Percentiles rank a stretch among this genome's conserved stretches.
phyloP scores from a whole-genome alignment of 495 filamentous ascomycete genomes.

The Penicillium pulvis region DNA sequence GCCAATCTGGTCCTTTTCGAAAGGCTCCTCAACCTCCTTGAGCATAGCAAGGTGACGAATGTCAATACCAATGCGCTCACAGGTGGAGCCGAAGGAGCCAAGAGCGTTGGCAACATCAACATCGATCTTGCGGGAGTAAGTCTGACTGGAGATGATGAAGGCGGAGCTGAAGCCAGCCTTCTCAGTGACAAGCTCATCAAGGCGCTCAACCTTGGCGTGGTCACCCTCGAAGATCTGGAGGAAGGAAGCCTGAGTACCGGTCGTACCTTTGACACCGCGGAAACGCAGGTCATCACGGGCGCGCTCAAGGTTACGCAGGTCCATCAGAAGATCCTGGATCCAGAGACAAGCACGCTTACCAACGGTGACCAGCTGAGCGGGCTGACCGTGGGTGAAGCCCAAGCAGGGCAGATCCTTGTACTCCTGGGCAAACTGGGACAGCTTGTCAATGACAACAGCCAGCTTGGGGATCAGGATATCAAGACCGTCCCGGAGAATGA shows the following conservation, averaged over 20 bases:
- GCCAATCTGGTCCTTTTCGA: constrained; percentile 67
- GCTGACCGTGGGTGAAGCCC: constrained; percentile 86
- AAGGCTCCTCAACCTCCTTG: constrained; percentile 92
- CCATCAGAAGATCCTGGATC: constrained; percentile 87
- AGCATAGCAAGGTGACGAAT: constrained; percentile 77
- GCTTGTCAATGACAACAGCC: constrained; percentile 80
- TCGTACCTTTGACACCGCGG: constrained; percentile 81
- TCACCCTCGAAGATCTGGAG: constrained; percentile 81
- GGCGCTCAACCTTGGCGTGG: constrained; percentile 71
- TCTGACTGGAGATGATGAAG: constrained; percentile 78
- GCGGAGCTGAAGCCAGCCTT: constrained; percentile 79
- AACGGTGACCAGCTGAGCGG: constrained; percentile 80
- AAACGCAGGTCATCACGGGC: constrained; percentile 76
- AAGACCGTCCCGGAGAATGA: constrained; percentile 74
- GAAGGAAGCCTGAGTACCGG: constrained; percentile 79
- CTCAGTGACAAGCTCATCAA: constrained; percentile 74
- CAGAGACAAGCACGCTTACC: constrained; percentile 74
- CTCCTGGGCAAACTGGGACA: constrained; percentile 73
- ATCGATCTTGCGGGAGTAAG: constrained; percentile 86
- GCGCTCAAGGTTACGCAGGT: constrained; percentile 78
- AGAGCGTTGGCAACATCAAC: constrained; percentile 78
- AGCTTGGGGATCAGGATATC: constrained; percentile 83
- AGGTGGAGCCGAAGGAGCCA: constrained; percentile 79
- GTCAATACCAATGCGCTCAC: constrained; percentile 70
- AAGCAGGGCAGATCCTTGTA: constrained; percentile 67